Evolutionary conservation across 2,329 filamentous ascomycete genomes (phyloP).

Genomic region (Alternaria novae-zelandiae): DNA sequence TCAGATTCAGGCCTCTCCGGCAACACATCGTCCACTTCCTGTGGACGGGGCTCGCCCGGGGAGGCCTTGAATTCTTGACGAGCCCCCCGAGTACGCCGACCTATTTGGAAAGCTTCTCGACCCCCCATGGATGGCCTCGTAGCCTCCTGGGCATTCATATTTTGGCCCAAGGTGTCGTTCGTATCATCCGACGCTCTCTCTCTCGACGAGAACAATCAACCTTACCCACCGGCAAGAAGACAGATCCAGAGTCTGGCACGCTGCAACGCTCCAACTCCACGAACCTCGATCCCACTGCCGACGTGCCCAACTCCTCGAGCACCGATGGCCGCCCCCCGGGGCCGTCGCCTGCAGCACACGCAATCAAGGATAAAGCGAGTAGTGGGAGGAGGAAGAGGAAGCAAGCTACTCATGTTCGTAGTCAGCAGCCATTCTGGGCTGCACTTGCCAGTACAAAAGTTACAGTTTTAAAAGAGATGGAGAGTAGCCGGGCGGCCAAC

Average conservation of each 20-base stretch:
- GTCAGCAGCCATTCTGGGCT: slow-evolving; percentile 91
- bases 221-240: slow-evolving; percentile 48
- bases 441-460: slow-evolving; percentile 96
- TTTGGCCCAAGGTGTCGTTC: slow-evolving; percentile 73
- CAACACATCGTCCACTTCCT: slow-evolving; percentile 50
- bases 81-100: slow-evolving; percentile 46
- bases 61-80: slow-evolving; percentile 49
- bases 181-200: slow-evolving; percentile 65
- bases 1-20: slow-evolving; percentile 60
- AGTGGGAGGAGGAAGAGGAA: slow-evolving; percentile 85
- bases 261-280: slow-evolving; percentile 44
- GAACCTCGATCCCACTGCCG: slow-evolving; percentile 56
- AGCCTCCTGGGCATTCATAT: slow-evolving; percentile 77
- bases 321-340: slow-evolving; percentile 59
- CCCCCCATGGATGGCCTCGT: slow-evolving; percentile 69
- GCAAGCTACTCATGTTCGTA: slow-evolving; percentile 87
- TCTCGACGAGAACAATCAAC: slow-evolving; percentile 45
- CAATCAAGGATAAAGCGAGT: slow-evolving; percentile 65
- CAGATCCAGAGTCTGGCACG: slow-evolving; percentile 67
- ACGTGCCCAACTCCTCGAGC: slow-evolving; percentile 53
- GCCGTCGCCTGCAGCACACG: slow-evolving; percentile 58
- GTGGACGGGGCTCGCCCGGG: slow-evolving; percentile 49
- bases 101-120: slow-evolving; percentile 45
- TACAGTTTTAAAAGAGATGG: slow-evolving; percentile 83
- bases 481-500: slow-evolving; percentile 75